Evolutionary conservation across 345 rosid species (phyloP), one percentile per base, ranked within the genome.

Genomic region (Excoecaria agallocha): DNA sequence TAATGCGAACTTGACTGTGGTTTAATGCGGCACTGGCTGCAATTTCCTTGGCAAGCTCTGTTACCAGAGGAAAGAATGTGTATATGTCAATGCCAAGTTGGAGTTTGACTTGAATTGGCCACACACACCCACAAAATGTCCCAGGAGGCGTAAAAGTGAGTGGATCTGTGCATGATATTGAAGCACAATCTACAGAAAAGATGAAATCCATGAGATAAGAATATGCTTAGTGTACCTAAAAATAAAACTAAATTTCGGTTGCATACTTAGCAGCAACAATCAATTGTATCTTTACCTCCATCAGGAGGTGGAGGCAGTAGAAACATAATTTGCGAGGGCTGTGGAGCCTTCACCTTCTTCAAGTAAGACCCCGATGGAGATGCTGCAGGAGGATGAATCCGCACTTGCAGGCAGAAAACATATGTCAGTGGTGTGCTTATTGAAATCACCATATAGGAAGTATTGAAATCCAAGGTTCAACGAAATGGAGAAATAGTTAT

Each of bases 271-370:
- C 37, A 5, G 19, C 51, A 50, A 19, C 11, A 81, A 68, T 11
- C 20, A 8, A 43, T 48, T 41, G 12, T 50, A 56, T 13, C 48
- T 48, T 41, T 76, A 87, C 94, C 88, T 80, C 70, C 85, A 57
- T 84, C 86, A 69, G 90, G 91, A 74, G 94, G 94, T 15, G 94
- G 90, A 72, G 94, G 89, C 20, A 90, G 94, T 13, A 89, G 78
- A 17, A 71, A 71, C 83, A 82, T 54, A 50, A 84, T 70, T n/a
- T 77, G 70, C 38, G 79, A 66, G 59, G 91, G 82, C 5, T 84
- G 84, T 8, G 87, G 87, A 77, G 84, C 41, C 76, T 79, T 89
- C 2, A n/a, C 62, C 74, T 82, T 84, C 75, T 76, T 82, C 70
- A 78, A 60, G 71, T 82, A 77, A 38, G 86, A 77, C 48, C 54